These are phyloP conservation scores for Verruconis gallopava DNA, from an alignment of 2,329 filamentous ascomycete genomes.

Conservation along the genomic window DNA sequence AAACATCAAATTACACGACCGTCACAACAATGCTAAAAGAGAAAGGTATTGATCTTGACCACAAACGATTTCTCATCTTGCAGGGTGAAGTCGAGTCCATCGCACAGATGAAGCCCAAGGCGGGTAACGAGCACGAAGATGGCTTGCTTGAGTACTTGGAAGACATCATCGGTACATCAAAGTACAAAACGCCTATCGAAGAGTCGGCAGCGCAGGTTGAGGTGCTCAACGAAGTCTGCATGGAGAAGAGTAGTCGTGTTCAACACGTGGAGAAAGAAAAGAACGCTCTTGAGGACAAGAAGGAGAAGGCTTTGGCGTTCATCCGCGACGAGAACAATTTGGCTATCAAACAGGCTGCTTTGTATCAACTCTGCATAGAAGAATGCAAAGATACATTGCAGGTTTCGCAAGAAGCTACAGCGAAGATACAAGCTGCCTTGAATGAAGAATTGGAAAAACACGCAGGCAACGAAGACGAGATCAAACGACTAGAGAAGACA, in stretches of 20 bases:
- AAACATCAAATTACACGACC: constrained; percentile 79
- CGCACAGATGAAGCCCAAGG: constrained; percentile 98
- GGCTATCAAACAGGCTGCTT: constrained; percentile 71
- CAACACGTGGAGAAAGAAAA: constrained; percentile 98
- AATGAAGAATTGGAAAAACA: constrained; percentile 85
- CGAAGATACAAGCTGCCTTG: constrained; percentile 78
- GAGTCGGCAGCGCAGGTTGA: constrained; percentile 86
- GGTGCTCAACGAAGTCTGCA: constrained; percentile 81
- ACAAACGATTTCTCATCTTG: constrained; percentile 94
- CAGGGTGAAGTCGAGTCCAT: constrained; percentile 98
- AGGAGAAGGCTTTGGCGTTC: constrained; percentile 81
- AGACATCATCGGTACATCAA: constrained; percentile 96
- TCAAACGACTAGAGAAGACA: constrained; percentile 76
- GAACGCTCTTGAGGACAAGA: constrained; percentile 85
- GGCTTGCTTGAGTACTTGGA: constrained; percentile 93
- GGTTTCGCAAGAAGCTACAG: constrained; percentile 79
- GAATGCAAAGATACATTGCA: constrained; percentile 81
- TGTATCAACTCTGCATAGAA: constrained; percentile 84
- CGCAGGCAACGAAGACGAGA: constrained; percentile 74
- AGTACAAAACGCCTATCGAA: constrained; percentile 95
- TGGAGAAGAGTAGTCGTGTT: constrained; percentile 89
- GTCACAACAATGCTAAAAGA: constrained; percentile 81
- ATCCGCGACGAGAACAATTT: constrained; percentile 91
- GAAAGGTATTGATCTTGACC: constrained; percentile 85
- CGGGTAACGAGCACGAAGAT: constrained; percentile 87